Base-by-base conservation (phyloP, 768 basidiomycete species). In the Tubosaeta brunneosetosa region DNA sequence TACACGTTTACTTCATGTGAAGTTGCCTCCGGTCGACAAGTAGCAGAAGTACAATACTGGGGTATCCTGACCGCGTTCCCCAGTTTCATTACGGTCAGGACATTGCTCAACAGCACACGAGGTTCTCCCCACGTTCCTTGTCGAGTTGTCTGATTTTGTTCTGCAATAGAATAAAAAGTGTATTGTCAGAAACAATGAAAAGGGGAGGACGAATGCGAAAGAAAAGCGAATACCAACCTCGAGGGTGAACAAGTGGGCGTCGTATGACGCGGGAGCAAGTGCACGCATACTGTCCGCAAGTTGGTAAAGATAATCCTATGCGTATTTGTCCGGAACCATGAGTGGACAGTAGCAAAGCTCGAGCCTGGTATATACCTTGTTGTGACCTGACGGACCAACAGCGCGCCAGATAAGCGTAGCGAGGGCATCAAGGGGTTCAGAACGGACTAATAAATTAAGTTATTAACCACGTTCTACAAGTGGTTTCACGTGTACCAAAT, bases 301-400 rank as follows among this genome's bases (percentile, higher is more conserved):
- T 13, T 80, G 74, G 66, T 85, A 94, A 3, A 94, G 73, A 61
- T 97, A 97, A 38, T 94, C 92, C 90, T 93, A 56, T 22, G 10
- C 17, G 25, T 17, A 14, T 29, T 29, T 17, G 34, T 19, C 2
- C 22, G 33, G 44, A 22, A 17, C 34, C 26, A 25, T 43, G 26
- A 29, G 29, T 29, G 29, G 29, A 43, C 3, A 26, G 25, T 27
- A 13, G 25, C 7, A 14, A 27, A 27, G n/a, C n/a, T 6, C 12
- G 2, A 25, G 11, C 17, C 10, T 13, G 10, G 19, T 19, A 29
- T 27, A 16, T 43, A 86, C 91, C 74, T 91, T 93, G 72, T 97
- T 97, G 2, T 74, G 78, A 1, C 93, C 93, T 0, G 92, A 94
- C 1, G 92, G 91, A 1, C 92, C 93, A 0, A 81, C 76, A 0